Conservation (phyloP, 2,329 filamentous ascomycete genomes). For the Aspergillus aculeatus region DNA sequence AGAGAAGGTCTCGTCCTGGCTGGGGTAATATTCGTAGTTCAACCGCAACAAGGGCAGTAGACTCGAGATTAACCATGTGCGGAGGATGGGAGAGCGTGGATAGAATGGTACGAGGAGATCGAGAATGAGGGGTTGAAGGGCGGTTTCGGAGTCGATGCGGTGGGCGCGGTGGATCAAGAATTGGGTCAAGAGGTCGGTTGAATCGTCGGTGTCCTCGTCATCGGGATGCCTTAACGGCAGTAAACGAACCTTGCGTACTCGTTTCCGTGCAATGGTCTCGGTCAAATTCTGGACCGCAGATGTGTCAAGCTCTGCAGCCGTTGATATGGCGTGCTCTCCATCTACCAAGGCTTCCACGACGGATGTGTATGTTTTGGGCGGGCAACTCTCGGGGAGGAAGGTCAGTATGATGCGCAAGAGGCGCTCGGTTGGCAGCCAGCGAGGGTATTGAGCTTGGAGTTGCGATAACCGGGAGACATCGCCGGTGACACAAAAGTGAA, state of each 20-base stretch:
- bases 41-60: slow-evolving; percentile 59
- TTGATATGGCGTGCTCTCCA: slow-evolving; percentile 23
- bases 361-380: slow-evolving; percentile 50
- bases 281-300: slow-evolving; percentile 50
- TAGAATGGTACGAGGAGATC: slow-evolving; percentile 60
- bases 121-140: slow-evolving; percentile 56
- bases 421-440: slow-evolving; percentile 51
- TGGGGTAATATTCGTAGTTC: slow-evolving; percentile 62
- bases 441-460: slow-evolving; percentile 50
- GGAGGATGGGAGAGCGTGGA: slow-evolving; percentile 51
- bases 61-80: slow-evolving; percentile 60
- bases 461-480: slow-evolving; percentile 54
- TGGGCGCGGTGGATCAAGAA: slow-evolving; percentile 62
- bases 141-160: slow-evolving; percentile 59
- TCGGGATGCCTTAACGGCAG: slow-evolving; percentile 49
- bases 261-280: slow-evolving; percentile 51
- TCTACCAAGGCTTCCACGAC: slow-evolving; percentile 51
- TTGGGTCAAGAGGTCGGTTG: slow-evolving; percentile 51
- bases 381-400: slow-evolving; percentile 59
- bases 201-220: slow-evolving; percentile 44
- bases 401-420: slow-evolving; percentile 60
- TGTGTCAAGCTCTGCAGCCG: slow-evolving; percentile 44
- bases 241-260: slow-evolving; percentile 53
- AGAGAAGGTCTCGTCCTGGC: slow-evolving; percentile 44
- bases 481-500: slow-evolving; percentile 55